Percentiles rank a stretch among this genome's conserved stretches.
phyloP scores from a whole-genome alignment of 2,329 filamentous ascomycete genomes.

The Fusarium hostae region DNA sequence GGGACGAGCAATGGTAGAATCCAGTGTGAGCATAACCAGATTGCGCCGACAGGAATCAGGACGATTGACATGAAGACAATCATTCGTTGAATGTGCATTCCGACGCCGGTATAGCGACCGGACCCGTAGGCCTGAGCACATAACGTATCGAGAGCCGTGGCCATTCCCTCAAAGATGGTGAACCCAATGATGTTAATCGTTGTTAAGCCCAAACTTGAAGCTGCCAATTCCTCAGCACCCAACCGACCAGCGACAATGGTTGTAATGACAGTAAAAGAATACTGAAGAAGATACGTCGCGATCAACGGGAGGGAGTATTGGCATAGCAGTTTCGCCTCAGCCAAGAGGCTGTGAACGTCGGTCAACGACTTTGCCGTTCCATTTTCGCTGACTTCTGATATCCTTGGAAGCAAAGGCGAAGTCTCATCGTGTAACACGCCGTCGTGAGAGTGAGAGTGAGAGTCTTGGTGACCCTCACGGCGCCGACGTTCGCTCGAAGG shows the following conservation, averaged over 20 bases:
- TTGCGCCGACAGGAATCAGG: constrained; percentile 59
- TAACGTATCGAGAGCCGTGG: constrained; percentile 44
- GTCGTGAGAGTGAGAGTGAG: background rate
- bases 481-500: constrained; percentile 16
- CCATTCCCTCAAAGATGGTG: constrained; percentile 52
- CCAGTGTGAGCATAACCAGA: constrained; percentile 62
- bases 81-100: constrained; percentile 66
- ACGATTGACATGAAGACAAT: constrained; percentile 59
- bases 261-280: constrained; percentile 63
- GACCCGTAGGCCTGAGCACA: constrained; percentile 47
- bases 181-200: constrained; percentile 67
- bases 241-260: constrained; percentile 65
- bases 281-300: constrained; percentile 64
- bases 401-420: constrained; percentile 25
- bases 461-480: constrained; percentile 8
- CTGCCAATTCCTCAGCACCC: constrained; percentile 63
- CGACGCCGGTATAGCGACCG: constrained; percentile 59
- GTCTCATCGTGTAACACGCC: constrained; percentile 31
- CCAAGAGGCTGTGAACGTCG: constrained; percentile 19
- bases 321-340: constrained; percentile 33
- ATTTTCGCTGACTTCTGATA: constrained; percentile 13
- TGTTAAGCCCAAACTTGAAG: constrained; percentile 62
- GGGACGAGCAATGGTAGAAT: constrained; percentile 59
- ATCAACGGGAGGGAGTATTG: constrained; percentile 58
- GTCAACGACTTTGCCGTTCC: constrained; percentile 8